A percentile compares a stretch with the other conserved stretches of the same genome.
Evolutionary conservation across 306 rosid genomes (phyloP).

Genomic region (Quercus rubra): DNA sequence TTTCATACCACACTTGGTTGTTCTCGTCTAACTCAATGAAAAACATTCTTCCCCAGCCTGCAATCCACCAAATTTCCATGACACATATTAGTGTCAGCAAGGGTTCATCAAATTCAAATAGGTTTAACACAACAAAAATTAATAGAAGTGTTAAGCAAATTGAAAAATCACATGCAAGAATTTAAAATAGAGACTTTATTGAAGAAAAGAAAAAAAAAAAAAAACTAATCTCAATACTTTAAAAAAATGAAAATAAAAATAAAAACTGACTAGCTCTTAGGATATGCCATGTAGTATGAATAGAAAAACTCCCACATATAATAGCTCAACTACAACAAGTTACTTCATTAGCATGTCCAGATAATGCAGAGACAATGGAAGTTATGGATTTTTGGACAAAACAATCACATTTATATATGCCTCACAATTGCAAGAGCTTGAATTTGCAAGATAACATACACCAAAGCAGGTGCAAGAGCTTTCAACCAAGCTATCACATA

Average conservation of each 20-base stretch:
- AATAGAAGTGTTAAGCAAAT: neutral
- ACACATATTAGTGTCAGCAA: neutral
- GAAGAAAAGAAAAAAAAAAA: too few species aligned
- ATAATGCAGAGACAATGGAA: neutral
- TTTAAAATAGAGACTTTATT: neutral
- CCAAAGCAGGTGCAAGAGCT: neutral
- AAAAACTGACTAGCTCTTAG: too few species aligned
- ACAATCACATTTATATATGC: too few species aligned
- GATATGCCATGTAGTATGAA: neutral
- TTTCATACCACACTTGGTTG: conserved; percentile 91
- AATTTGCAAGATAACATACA: neutral
- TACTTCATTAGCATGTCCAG: neutral
- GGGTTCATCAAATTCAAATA: neutral
- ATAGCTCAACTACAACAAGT: neutral
- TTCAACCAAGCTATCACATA: neutral
- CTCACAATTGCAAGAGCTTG: neutral
- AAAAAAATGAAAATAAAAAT: too few species aligned
- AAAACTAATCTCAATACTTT: too few species aligned
- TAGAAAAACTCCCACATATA: neutral
- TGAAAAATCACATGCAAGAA: neutral
- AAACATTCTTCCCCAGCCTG: conserved; percentile 94
- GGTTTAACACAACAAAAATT: conserved; percentile 4
- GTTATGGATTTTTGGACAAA: too few species aligned
- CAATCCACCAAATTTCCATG: conserved; percentile 5
- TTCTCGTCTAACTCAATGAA: conserved; percentile 74